Conservation (phyloP, 2,329 filamentous ascomycete genomes). For the Lasiodiplodia sp. region DNA sequence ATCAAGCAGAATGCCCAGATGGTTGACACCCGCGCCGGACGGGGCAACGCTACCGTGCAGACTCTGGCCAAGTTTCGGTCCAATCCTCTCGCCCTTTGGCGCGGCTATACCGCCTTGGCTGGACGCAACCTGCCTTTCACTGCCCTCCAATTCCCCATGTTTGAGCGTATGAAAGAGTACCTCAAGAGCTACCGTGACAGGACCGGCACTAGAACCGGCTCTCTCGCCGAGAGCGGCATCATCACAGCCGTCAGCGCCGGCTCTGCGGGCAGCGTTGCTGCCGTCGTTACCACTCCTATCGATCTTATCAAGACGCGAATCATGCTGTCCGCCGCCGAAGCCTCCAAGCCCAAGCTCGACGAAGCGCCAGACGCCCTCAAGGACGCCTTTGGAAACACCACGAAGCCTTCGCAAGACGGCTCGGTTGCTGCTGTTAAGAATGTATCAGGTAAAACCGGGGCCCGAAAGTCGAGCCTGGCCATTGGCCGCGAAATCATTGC, state of each 20-base stretch:
- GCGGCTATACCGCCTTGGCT: conserved; percentile 81
- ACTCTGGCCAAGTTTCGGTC: conserved; percentile 65
- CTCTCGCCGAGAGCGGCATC: conserved; percentile 69
- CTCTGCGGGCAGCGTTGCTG: conserved; percentile 74
- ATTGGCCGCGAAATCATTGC: conserved; percentile 71
- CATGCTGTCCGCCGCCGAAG: conserved; percentile 68
- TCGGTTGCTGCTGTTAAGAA: neutral
- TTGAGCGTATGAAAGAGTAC: conserved; percentile 70
- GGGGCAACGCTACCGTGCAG: conserved; percentile 56
- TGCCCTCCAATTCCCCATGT: conserved; percentile 86
- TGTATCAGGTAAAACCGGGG: neutral
- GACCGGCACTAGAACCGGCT: conserved; percentile 46
- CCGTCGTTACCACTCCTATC: conserved; percentile 84
- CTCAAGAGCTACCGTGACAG: conserved; percentile 58
- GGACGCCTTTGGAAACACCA: conserved; percentile 21
- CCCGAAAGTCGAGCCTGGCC: conserved; percentile 50
- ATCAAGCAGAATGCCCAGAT: conserved; percentile 96
- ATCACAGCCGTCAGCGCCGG: conserved; percentile 79
- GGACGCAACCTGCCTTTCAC: conserved; percentile 87
- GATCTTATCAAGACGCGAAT: conserved; percentile 91
- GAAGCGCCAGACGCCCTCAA: conserved; percentile 20
- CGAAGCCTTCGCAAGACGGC: neutral
- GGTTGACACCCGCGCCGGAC: conserved; percentile 59
- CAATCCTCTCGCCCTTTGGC: conserved; percentile 64
- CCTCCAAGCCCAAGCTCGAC: conserved; percentile 32